Conservation (phyloP, 768 basidiomycete genomes). For the Amanita polypyramis region DNA sequence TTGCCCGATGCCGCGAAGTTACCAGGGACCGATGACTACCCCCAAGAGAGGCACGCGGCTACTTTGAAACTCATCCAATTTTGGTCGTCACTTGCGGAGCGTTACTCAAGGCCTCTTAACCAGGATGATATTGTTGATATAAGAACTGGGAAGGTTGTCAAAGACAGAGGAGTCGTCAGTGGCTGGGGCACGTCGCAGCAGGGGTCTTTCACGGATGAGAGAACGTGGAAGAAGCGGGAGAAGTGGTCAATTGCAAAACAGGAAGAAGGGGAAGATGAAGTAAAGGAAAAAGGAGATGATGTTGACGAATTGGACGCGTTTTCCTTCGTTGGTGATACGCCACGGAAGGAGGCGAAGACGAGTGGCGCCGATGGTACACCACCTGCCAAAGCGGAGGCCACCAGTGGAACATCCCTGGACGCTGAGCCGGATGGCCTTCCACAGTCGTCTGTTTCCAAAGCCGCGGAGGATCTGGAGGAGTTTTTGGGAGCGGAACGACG, state of each 20-base stretch:
- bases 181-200: slow-evolving; percentile 30
- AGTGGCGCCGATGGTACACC: slow-evolving; percentile 30
- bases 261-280: slow-evolving; percentile 22
- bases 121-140: slow-evolving; percentile 78
- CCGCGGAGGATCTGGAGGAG: slow-evolving; percentile 19
- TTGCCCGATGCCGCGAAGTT: slow-evolving; percentile 11
- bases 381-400: no score
- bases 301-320: slow-evolving; percentile 52
- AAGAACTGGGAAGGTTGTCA: slow-evolving; percentile 45
- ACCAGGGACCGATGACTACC: slow-evolving; percentile 26
- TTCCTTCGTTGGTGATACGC: slow-evolving; percentile 9
- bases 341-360: slow-evolving; percentile 21
- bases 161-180: slow-evolving; percentile 57
- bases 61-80: slow-evolving; percentile 44
- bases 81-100: slow-evolving; percentile 60
- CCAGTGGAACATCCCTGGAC: no score
- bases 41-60: slow-evolving; percentile 46
- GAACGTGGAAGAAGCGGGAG: slow-evolving; percentile 22
- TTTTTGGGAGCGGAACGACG: slow-evolving; percentile 56
- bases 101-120: slow-evolving; percentile 55
- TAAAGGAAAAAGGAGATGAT: slow-evolving; percentile 44
- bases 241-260: slow-evolving; percentile 24
- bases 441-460: no score
- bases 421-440: no score
- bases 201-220: slow-evolving; percentile 34